These are phyloP conservation scores for Paxillus rubicundulus DNA, from an alignment of 768 basidiomycete genomes.

Conservation along the genomic window DNA sequence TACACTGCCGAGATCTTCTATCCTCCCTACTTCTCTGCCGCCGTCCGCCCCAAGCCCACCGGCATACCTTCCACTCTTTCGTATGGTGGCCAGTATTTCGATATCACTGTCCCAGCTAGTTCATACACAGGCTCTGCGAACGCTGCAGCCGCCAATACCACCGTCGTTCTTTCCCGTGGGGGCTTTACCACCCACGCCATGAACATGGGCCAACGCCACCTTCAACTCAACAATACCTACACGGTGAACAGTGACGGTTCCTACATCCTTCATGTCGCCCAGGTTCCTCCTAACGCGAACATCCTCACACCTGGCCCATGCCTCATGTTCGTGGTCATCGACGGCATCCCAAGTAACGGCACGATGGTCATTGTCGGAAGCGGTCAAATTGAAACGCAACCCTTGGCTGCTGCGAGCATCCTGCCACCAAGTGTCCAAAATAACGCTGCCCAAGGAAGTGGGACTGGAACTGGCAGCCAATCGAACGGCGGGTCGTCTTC, in stretches of 20 bases:
- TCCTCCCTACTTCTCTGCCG: slow-evolving; percentile 80
- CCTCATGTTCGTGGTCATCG: slow-evolving; percentile 76
- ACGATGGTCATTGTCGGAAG: slow-evolving; percentile 75
- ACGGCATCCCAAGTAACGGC: slow-evolving; percentile 83
- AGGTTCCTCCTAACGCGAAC: slow-evolving; percentile 81
- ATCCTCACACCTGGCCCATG: slow-evolving; percentile 90
- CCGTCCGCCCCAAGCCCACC: slow-evolving; percentile 62
- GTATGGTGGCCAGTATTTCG: slow-evolving; percentile 84
- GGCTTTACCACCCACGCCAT: slow-evolving; percentile 87
- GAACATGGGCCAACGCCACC: slow-evolving; percentile 86
- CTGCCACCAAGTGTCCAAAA: slow-evolving; percentile 41
- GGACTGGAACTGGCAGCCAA: slow-evolving; percentile 15
- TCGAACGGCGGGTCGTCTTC: slow-evolving; percentile 20
- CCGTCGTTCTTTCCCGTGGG: slow-evolving; percentile 75
- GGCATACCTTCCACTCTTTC: slow-evolving; percentile 72
- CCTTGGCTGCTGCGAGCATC: slow-evolving; percentile 30
- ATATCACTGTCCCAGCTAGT: slow-evolving; percentile 63
- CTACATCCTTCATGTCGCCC: slow-evolving; percentile 76
- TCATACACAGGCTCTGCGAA: slow-evolving; percentile 69
- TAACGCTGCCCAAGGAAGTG: slow-evolving; percentile 38
- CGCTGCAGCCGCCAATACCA: slow-evolving; percentile 69
- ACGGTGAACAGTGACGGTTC: slow-evolving; percentile 75
- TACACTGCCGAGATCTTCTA: slow-evolving; percentile 89
- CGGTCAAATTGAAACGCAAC: slow-evolving; percentile 73
- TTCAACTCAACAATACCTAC: slow-evolving; percentile 85